Percentiles rank a stretch among this genome's conserved stretches.
These are phyloP conservation scores for Talaromyces marneffei DNA, from an alignment of 2,329 filamentous ascomycete genomes.

Conservation along the genomic window DNA sequence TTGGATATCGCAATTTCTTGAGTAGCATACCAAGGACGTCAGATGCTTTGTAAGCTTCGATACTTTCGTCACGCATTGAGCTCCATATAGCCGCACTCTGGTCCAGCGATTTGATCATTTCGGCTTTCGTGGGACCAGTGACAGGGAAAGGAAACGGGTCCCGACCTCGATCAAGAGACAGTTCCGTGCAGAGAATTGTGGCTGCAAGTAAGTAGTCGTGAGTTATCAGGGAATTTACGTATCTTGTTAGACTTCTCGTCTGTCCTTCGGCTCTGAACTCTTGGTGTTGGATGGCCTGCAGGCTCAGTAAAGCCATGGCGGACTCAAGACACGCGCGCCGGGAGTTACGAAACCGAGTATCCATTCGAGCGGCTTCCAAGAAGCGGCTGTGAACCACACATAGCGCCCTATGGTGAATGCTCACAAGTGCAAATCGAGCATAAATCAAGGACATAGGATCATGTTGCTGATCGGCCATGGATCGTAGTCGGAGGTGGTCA, in stretches of 20 bases:
- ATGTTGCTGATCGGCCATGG: conserved; percentile 4
- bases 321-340: neutral
- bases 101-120: conserved; percentile 3
- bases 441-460: neutral
- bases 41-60: conserved; percentile 7
- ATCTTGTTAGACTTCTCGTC: neutral
- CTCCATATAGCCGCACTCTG: neutral
- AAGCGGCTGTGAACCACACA: conserved; percentile 5
- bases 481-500: conserved; percentile 2
- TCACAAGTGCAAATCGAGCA: conserved; percentile 3
- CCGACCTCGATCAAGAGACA: neutral
- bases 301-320: conserved; percentile 1
- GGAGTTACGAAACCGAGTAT: neutral
- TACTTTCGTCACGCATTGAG: conserved; percentile 3
- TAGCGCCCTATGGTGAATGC: neutral
- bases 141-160: neutral
- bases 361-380: neutral
- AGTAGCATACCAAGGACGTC: conserved; percentile 4
- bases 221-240: neutral
- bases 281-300: conserved; percentile 1
- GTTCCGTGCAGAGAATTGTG: conserved; percentile 1
- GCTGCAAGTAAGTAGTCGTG: conserved; percentile 4
- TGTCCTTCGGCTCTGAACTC: neutral
- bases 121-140: neutral
- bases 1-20: conserved; percentile 2